Percentiles rank a stretch among this genome's conserved stretches.
phyloP scores from a whole-genome alignment of 2,329 filamentous ascomycete genomes.

The Aureobasidium musti region DNA sequence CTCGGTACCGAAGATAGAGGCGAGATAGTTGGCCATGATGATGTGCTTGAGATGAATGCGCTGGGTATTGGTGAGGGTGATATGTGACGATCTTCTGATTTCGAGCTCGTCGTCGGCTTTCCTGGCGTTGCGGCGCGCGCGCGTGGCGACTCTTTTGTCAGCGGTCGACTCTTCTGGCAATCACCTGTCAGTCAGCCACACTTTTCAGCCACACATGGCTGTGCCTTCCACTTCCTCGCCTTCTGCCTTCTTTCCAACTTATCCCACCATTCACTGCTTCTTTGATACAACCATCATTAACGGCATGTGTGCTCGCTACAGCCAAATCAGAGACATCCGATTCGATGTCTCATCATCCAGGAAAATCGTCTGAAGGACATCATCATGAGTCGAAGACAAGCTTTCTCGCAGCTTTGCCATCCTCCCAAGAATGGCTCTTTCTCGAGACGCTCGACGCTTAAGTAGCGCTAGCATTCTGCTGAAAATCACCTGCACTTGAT shows the following conservation, averaged over 20 bases:
- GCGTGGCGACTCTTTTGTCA: conserved; percentile 28
- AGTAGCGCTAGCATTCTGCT: neutral
- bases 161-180: conserved; percentile 28
- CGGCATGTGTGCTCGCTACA: too few species aligned
- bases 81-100: neutral
- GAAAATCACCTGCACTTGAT: neutral
- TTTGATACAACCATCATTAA: too few species aligned
- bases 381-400: neutral
- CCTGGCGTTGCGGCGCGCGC: conserved; percentile 19
- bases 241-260: neutral
- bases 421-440: neutral
- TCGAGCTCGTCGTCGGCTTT: conserved; percentile 21
- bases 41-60: conserved; percentile 4
- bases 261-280: too few species aligned
- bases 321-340: too few species aligned
- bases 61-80: neutral
- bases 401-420: neutral
- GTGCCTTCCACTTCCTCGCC: neutral
- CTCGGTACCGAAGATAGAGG: conserved; percentile 99
- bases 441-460: neutral
- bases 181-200: too few species aligned
- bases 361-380: too few species aligned
- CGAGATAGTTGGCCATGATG: conserved; percentile 93
- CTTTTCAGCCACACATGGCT: conserved; percentile 9
- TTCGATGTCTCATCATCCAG: too few species aligned